Base-by-base conservation (phyloP, 228 moss, liverwort and hornwort species). In the Sphagnum fallax region DNA sequence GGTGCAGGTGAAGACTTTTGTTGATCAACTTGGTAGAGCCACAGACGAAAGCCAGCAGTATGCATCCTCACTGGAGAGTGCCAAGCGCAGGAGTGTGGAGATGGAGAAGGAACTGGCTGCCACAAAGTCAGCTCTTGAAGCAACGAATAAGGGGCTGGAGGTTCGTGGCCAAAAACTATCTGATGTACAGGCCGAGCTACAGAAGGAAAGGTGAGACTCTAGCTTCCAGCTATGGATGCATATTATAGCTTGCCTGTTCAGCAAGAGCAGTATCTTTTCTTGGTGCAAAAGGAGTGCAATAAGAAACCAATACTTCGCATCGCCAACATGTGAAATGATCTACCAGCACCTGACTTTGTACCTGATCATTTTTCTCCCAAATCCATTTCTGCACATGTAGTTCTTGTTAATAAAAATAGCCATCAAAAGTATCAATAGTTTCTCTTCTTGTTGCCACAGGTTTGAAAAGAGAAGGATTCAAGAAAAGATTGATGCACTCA, bases 391-490 rank as follows among this genome's bases (percentile, higher is more conserved):
- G 32, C 32, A 32, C 32, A 32, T 32, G 32, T 32, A 32, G 2
- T 32, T 32, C 32, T 32, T 32, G 32, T 32, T 32, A 32, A 32
- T 32, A 32, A 32, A 32, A 32, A 32, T 32, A 32, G 32, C 2
- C 32, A 32, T 32, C 32, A 32, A 32, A 32, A 32, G 32, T 2
- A 32, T 32, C 32, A 32, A 32, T 32, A 2, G 32, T 55, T 55
- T 8, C 55, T 55, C 9, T 55, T 55, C 59, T 32, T 50, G 18
- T 16, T 80, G 75, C 12, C 5, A 9, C 83, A 96, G 93, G 64
- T 96, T 89, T 76, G 96, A 96, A 66, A 96, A 91, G 80, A 81
- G 88, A 76, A 88, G 96, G 72, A 67, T 88, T 62, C 86, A 91
- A 72, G 96, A 96, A 79, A 89, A 91, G 71, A 69, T 91, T 64